Percentiles rank a stretch among this genome's conserved stretches.
Evolutionary conservation across 345 rosid species (phyloP).

Genomic region (Citrus sinensis): DNA sequence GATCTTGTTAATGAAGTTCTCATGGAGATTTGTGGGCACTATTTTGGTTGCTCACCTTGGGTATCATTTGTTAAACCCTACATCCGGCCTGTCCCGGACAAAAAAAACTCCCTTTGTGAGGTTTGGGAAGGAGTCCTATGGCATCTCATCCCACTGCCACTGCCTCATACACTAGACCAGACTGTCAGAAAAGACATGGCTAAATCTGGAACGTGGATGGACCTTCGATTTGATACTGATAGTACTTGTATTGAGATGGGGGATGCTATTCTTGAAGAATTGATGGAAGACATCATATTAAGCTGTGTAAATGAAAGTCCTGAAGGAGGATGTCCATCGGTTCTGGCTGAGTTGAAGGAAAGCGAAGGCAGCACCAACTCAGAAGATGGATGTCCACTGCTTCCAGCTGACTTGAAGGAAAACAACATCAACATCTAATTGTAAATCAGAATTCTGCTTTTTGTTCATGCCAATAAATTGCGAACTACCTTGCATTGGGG

Average conservation of each 20-base stretch:
- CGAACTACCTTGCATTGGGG: not conserved
- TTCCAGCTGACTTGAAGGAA: slow-evolving; percentile 28
- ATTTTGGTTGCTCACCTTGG: slow-evolving; percentile 48
- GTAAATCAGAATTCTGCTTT: slow-evolving; percentile 5
- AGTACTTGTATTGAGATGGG: slow-evolving; percentile 44
- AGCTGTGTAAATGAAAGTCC: slow-evolving; percentile 27
- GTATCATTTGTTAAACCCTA: slow-evolving; percentile 45
- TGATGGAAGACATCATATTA: slow-evolving; percentile 50
- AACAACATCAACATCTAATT: slow-evolving; percentile 20
- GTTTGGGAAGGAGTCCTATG: slow-evolving; percentile 68
- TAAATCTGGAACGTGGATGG: slow-evolving; percentile 63
- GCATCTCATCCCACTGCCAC: slow-evolving; percentile 64
- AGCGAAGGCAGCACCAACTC: slow-evolving; percentile 22
- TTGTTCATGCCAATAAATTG: slow-evolving; percentile 9
- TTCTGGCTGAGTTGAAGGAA: slow-evolving; percentile 31
- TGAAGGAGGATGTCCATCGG: slow-evolving; percentile 16
- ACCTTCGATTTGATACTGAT: slow-evolving; percentile 44
- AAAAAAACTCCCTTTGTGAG: slow-evolving; percentile 39
- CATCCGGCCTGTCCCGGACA: slow-evolving; percentile 40
- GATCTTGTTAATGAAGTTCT: slow-evolving; percentile 82
- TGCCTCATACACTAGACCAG: slow-evolving; percentile 71
- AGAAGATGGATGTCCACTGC: slow-evolving; percentile 14
- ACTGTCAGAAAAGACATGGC: slow-evolving; percentile 70
- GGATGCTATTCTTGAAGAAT: slow-evolving; percentile 55
- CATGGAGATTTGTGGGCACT: slow-evolving; percentile 46